Conservation (phyloP, 148 eudicot genomes). For the Polygonum aviculare region DNA sequence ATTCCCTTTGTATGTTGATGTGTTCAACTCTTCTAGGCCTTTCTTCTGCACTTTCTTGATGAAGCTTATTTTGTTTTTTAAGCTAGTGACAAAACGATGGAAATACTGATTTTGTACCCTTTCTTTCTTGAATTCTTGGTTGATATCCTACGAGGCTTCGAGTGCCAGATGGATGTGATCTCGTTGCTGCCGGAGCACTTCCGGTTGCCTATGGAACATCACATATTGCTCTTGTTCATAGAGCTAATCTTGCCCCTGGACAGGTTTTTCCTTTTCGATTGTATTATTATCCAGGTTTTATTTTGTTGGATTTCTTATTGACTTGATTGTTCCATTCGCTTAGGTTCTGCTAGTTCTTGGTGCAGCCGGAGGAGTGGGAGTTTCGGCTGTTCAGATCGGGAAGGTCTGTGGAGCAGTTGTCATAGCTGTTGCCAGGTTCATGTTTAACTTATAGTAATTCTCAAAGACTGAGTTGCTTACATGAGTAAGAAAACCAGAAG, state of each 20-base stretch:
- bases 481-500: neutral
- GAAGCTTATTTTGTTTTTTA: neutral
- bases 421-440: conserved; percentile 89
- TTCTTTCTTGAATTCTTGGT: neutral
- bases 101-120: neutral
- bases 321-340: neutral
- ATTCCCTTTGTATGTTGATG: neutral
- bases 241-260: conserved; percentile 68
- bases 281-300: neutral
- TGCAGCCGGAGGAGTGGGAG: conserved; percentile 99
- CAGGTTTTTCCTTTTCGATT: conserved; percentile 40
- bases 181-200: conserved; percentile 79
- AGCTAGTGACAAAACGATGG: neutral
- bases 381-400: conserved; percentile 95
- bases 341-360: conserved; percentile 96
- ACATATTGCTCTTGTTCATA: conserved; percentile 85
- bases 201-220: conserved; percentile 97
- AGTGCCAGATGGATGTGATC: conserved; percentile 89
- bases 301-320: neutral
- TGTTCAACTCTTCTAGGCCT: neutral
- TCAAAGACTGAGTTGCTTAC: neutral
- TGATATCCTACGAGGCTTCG: conserved; percentile 34
- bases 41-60: neutral
- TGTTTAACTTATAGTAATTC: neutral
- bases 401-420: conserved; percentile 83